Evolutionary conservation across 2,329 filamentous ascomycete species (phyloP).

Genomic region (Trichoderma asperellum): DNA sequence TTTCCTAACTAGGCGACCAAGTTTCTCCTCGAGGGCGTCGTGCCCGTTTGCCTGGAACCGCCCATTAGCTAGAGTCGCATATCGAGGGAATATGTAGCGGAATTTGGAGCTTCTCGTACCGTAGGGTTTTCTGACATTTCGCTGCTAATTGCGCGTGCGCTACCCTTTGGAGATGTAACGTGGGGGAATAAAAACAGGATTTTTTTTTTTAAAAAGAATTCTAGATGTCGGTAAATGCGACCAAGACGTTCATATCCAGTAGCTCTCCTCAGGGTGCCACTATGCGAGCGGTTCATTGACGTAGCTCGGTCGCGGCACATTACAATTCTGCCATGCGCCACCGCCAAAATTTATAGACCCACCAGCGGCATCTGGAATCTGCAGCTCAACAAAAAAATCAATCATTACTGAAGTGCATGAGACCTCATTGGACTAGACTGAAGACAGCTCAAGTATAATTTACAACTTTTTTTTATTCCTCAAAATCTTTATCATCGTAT

Average conservation of each 20-base stretch:
- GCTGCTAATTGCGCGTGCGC: neutral
- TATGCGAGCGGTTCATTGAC: conserved; percentile 17
- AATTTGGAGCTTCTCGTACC: conserved; percentile 5
- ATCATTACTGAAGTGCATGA: neutral
- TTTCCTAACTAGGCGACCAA: conserved; percentile 74
- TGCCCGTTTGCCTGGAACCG: conserved; percentile 48
- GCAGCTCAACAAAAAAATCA: conserved; percentile 23
- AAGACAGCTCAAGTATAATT: neutral
- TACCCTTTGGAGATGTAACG: neutral
- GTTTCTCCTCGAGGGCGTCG: conserved; percentile 66
- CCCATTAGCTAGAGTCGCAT: neutral
- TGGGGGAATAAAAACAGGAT: neutral
- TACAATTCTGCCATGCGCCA: conserved; percentile 48
- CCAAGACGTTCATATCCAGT: conserved; percentile 7
- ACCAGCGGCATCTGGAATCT: neutral
- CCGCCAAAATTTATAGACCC: conserved; percentile 50
- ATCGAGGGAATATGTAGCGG: neutral
- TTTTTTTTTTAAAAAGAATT: neutral
- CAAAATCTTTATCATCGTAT: neutral
- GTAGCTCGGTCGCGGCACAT: conserved; percentile 29
- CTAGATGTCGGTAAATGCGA: conserved; percentile 6
- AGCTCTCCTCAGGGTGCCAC: conserved; percentile 5
- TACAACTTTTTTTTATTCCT: neutral
- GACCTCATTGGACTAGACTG: neutral
- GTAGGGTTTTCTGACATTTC: conserved; percentile 21